Conservation (phyloP, 768 basidiomycete species). For the Auriscalpium vulgare region DNA sequence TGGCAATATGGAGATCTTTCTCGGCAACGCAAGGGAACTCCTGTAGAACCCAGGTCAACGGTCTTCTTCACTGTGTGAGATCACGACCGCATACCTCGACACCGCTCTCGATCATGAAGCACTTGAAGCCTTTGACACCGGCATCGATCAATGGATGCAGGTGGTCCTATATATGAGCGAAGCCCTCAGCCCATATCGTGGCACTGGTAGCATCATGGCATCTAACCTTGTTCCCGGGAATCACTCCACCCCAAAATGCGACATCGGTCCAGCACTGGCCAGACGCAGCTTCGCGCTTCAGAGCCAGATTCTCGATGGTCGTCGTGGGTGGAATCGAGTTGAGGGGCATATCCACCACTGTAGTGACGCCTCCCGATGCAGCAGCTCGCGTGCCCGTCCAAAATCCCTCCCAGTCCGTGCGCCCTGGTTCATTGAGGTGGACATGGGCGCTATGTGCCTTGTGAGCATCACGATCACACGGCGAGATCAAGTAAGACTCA, state of each 20-base stretch:
- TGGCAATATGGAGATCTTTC: conserved; percentile 56
- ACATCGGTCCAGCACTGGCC: conserved; percentile 76
- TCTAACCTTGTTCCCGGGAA: conserved; percentile 79
- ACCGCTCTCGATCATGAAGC: conserved; percentile 92
- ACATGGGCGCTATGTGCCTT: conserved; percentile 62
- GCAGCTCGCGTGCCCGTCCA: conserved; percentile 88
- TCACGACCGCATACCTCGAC: conserved; percentile 57
- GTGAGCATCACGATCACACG: not conserved
- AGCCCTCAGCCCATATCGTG: too few relatives aligned
- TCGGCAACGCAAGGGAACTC: conserved; percentile 89
- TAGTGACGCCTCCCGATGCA: conserved; percentile 89
- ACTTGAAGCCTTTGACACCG: conserved; percentile 95
- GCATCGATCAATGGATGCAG: conserved; percentile 66
- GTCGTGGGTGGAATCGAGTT: conserved; percentile 97
- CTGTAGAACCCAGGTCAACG: conserved; percentile 28
- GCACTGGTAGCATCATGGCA: too few relatives aligned
- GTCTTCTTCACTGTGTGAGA: too few relatives aligned
- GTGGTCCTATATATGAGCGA: conserved; percentile 39
- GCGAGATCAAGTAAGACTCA: not conserved
- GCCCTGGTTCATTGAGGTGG: conserved; percentile 89
- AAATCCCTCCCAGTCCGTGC: conserved; percentile 93
- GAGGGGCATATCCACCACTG: conserved; percentile 94
- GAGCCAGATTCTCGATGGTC: conserved; percentile 63
- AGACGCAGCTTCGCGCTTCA: conserved; percentile 63
- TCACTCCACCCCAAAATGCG: conserved; percentile 92